phyloP scores from a whole-genome alignment of 495 filamentous ascomycete genomes.

The Aspergillus wentii region DNA sequence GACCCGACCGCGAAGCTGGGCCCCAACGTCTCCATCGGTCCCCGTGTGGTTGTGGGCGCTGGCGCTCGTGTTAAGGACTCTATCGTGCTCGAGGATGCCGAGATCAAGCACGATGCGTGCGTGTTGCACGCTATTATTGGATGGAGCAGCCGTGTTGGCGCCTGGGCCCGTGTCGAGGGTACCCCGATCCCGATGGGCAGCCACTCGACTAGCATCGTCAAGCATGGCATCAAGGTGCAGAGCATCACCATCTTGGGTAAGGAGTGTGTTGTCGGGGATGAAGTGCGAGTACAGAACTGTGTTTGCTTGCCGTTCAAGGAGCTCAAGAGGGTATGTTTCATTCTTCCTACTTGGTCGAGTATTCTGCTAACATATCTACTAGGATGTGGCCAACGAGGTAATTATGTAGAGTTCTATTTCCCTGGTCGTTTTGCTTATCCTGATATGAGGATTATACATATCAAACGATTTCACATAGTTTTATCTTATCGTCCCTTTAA shows the following conservation, averaged over 20 bases:
- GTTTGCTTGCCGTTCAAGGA: slow-evolving; percentile 98
- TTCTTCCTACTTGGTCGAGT: not conserved
- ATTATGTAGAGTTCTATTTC: slow-evolving; percentile 89
- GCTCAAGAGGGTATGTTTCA: slow-evolving; percentile 80
- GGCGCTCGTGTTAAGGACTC: slow-evolving; percentile 93
- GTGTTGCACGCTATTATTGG: slow-evolving; percentile 96
- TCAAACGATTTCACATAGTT: slow-evolving; percentile 18
- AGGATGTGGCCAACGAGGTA: slow-evolving; percentile 92
- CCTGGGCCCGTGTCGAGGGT: slow-evolving; percentile 96
- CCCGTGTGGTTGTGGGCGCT: slow-evolving; percentile 75
- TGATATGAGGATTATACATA: slow-evolving; percentile 21
- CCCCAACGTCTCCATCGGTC: slow-evolving; percentile 93
- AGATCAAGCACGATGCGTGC: slow-evolving; percentile 97
- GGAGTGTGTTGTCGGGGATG: slow-evolving; percentile 91
- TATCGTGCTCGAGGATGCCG: slow-evolving; percentile 90
- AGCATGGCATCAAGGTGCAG: slow-evolving; percentile 97
- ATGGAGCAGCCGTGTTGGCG: slow-evolving; percentile 92
- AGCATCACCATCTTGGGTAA: slow-evolving; percentile 97
- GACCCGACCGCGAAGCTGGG: slow-evolving; percentile 96
- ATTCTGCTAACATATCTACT: slow-evolving; percentile 7
- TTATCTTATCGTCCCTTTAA: too few relatives aligned
- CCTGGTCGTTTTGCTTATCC: slow-evolving; percentile 1
- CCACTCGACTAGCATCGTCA: slow-evolving; percentile 91
- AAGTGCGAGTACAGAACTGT: slow-evolving; percentile 97
- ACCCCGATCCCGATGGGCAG: slow-evolving; percentile 84